Evolutionary conservation across 768 basidiomycete species (phyloP), one percentile per base, ranked within the genome.

Genomic region (Boletus bicolor): DNA sequence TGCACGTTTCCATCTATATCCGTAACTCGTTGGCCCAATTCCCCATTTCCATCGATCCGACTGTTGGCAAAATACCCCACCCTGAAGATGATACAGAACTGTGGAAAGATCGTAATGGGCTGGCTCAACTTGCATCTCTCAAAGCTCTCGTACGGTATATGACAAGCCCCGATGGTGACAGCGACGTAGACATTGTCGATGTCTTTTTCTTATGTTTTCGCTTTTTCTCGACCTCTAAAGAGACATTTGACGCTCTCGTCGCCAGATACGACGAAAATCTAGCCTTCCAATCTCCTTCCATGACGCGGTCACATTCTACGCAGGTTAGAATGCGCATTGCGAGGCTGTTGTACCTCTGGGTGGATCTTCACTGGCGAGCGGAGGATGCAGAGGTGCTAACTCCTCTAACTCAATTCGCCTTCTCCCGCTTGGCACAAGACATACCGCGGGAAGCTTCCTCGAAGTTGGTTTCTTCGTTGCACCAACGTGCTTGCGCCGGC

Each of bases 121-220:
- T 72, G 14, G 66, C 61, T 41, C 64, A 73, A 39, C 73, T 71
- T 44, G 70, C 68, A 19, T 74, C 78, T 7, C 65, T 81, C 37
- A 62, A 70, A 14, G 76, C 76, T 37, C 71, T 82, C 51, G 69
- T 82, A 38, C 73, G 73, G 36, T 73, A 81, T 21, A 69, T 82
- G 55, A 79, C 80, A 2, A 76, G 77, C 3, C 72, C 74, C 39
- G 72, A 76, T 39, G 64, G 64, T 9, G 58, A 75, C 17, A 51
- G 44, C 46, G 78, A 84, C 53, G 66, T 70, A 50, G 68, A 79
- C 38, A 66, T 87, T 69, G 63, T 72, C 56, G 68, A 79, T 56
- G 68, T 81, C 2, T 87, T 91, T 72, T 85, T 89, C 71, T 70
- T 83, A n/a, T 83, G 80, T 49, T 91, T 90, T 71, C 83, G 88